Conservation (phyloP, 1,284 basidiomycete species). For the Termitomyces sp. region DNA sequence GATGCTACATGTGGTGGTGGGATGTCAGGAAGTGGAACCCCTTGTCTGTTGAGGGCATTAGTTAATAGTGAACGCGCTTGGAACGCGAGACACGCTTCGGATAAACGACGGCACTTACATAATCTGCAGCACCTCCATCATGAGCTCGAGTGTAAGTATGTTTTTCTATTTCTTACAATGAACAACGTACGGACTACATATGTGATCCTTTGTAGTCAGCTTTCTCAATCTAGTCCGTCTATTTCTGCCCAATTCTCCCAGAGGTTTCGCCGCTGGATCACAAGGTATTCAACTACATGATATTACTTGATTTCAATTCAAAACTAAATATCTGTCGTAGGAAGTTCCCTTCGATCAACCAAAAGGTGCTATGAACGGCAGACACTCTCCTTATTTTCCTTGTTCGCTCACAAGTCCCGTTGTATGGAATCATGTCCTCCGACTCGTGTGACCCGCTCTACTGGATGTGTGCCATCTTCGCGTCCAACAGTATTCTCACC, state of each 20-base stretch:
- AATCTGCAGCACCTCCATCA: slow-evolving; percentile 38
- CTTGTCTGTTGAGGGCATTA: no score
- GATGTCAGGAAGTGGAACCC: no score
- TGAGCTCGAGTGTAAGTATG: slow-evolving; percentile 49
- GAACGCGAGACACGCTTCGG: no score
- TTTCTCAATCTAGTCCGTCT: slow-evolving; percentile 95
- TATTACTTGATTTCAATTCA: slow-evolving; percentile 12
- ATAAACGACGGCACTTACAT: slow-evolving; percentile 12
- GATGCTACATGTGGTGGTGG: no score
- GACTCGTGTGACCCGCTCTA: slow-evolving; percentile 97
- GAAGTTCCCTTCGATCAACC: slow-evolving; percentile 95
- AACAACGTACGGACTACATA: neutral
- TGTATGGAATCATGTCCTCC: slow-evolving; percentile 97
- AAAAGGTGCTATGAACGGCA: slow-evolving; percentile 95
- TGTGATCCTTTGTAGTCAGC: slow-evolving; percentile 58
- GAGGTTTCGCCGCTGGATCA: slow-evolving; percentile 95
- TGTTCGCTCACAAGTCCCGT: slow-evolving; percentile 94
- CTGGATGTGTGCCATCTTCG: slow-evolving; percentile 99
- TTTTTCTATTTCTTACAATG: slow-evolving; percentile 14
- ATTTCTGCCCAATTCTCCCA: slow-evolving; percentile 88
- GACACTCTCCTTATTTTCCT: slow-evolving; percentile 97
- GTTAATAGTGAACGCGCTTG: no score
- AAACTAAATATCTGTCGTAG: slow-evolving; percentile 34
- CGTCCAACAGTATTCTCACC: slow-evolving; percentile 96
- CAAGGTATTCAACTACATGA: slow-evolving; percentile 66